Conservation (phyloP, 73 alveolate genomes). For the Stentor coeruleus region DNA sequence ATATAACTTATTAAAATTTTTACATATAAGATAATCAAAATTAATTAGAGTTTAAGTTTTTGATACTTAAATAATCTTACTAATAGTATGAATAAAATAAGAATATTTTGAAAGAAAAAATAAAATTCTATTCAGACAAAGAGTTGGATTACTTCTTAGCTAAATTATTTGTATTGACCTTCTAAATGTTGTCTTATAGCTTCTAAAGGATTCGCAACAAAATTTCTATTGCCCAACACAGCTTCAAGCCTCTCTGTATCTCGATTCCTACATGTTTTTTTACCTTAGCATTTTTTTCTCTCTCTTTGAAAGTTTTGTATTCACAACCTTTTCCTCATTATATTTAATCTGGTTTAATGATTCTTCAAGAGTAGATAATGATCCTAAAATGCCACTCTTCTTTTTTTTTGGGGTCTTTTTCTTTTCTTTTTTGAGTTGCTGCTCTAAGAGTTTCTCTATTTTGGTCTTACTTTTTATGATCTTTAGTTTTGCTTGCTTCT, state of each 20-base stretch:
- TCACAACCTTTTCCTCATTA: background rate
- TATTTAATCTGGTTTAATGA: too few species aligned
- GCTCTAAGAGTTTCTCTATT: background rate
- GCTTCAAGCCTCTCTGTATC: background rate
- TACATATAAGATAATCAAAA: too few species aligned
- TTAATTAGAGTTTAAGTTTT: too few species aligned
- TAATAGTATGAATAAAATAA: too few species aligned
- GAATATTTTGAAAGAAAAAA: too few species aligned
- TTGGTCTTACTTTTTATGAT: background rate
- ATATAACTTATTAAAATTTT: too few species aligned
- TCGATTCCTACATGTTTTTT: background rate
- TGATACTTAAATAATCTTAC: too few species aligned
- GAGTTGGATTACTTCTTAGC: too few species aligned
- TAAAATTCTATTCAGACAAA: too few species aligned
- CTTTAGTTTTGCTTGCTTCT: background rate
- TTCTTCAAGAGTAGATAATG: background rate
- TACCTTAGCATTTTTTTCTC: background rate
- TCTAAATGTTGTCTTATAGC: background rate
- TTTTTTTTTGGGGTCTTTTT: too few species aligned
- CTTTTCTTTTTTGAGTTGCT: background rate
- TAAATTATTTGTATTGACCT: background rate
- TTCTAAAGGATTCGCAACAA: background rate
- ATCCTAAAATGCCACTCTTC: background rate
- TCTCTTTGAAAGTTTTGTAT: background rate
- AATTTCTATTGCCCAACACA: background rate